Evolutionary conservation across 148 eudicot genomes (phyloP), one percentile per base, ranked within the genome.

Genomic region (Pharnaceum exiguum): DNA sequence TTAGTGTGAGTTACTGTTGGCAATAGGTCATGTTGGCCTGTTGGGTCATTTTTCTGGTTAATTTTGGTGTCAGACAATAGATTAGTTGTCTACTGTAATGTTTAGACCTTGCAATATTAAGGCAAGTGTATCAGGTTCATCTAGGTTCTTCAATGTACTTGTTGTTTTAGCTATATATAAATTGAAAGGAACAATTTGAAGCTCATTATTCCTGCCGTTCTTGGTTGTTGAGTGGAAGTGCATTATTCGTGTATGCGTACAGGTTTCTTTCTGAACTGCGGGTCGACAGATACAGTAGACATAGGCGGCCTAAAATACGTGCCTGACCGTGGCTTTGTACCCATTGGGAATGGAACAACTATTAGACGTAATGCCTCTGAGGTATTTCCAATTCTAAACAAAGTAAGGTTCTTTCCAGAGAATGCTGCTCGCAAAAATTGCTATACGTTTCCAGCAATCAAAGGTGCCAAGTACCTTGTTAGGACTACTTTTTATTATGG

Each of bases 401-500:
- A 84, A 1, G 44, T 93, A 2, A 50, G 98, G 38, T 77, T 54
- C 36, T 88, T 93, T 43, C 88, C 90, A 0, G 78, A 84, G 48
- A 49, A 59, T 27, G 47, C 74, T 0, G 77, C 77, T 3, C 51
- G 63, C 10, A 88, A 88, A 52, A 65, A 57, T 36, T 93, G 98
- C 37, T 93, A 85, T 76, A 42, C 32, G 0, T 79, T 93, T 28
- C 82, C 75, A 1, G 84, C 69, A 16, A 56, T 36, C n/a, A 68
- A 74, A 51, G 90, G 78, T 5, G 69, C 67, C 2, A 85, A 72
- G 35, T 77, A 69, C 54, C 69, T 93, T 0, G 68, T 93, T 19
- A 69, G 77, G 26, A 83, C 96, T 4, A 69, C 84, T 2, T 88
- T 80, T 57, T 93, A 64, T 66, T 93, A 88, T 27, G 98, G 98